Evolutionary conservation across 2,329 filamentous ascomycete genomes (phyloP).

Genomic region (Fusarium miscanthi): DNA sequence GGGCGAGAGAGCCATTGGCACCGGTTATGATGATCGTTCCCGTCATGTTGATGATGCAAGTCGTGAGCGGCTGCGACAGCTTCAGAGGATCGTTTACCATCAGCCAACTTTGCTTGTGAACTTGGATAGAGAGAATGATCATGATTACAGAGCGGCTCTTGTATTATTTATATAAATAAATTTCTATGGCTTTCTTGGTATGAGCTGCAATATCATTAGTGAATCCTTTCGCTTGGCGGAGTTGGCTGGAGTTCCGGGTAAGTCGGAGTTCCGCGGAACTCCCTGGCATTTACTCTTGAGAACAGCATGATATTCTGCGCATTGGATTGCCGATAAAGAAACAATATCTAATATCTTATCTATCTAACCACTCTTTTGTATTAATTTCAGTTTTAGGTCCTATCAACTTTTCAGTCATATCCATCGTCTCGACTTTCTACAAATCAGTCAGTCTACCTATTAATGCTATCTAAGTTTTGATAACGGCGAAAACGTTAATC

Average conservation of each 20-base stretch:
- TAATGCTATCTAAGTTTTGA: background rate
- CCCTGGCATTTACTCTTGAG: background rate
- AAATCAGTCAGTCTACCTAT: too few species aligned
- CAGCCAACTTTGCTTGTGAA: too few species aligned
- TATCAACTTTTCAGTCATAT: too few species aligned
- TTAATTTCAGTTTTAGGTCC: too few species aligned
- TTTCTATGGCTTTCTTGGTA: background rate
- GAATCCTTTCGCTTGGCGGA: background rate
- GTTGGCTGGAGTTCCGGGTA: slow-evolving; percentile 14
- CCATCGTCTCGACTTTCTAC: background rate
- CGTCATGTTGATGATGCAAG: slow-evolving; percentile 33
- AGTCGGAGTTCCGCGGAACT: slow-evolving; percentile 34
- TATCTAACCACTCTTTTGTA: too few species aligned
- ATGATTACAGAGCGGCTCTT: background rate
- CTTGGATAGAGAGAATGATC: fast-evolving
- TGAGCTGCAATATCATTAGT: background rate
- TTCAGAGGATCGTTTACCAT: fast-evolving
- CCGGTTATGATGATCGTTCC: slow-evolving; percentile 53
- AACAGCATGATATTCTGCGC: background rate
- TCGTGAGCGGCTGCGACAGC: background rate
- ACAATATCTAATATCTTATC: fast-evolving
- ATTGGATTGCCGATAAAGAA: fast-evolving
- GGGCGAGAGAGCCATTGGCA: slow-evolving; percentile 51
- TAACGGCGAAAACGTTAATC: fast-evolving
- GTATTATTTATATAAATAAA: background rate